Evolutionary conservation across 352 stramenopile genomes (phyloP), one percentile per base, ranked within the genome.

Genomic region (Blastocystis sp.): DNA sequence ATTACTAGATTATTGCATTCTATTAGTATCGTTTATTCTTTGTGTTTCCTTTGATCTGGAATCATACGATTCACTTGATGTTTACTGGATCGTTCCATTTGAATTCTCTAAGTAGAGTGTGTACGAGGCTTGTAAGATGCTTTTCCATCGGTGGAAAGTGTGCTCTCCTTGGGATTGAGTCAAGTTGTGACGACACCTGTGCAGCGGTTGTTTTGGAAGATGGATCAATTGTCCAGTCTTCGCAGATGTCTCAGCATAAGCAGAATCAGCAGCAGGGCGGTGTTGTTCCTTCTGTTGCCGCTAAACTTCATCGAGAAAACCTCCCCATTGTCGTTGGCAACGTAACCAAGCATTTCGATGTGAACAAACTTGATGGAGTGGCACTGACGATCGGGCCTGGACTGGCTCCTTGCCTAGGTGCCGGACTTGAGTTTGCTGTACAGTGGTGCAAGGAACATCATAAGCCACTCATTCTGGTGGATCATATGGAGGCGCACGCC

Each of bases 401-500:
- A 24, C 11, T 89, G 18, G 78, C 63, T 53, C 78, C 78, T 7
- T 89, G 78, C 24, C 45, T 89, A 11, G 66, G 66, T 0, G 66
- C 47, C 0, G 78, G 78, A 0, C 47, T 89, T 20, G 3, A 45
- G 8, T 79, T 89, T 43, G 39, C 55, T 18, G 24, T 76, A 30
- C 41, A 24, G 8, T 79, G 75, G 16, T 89, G 78, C 45, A 54
- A 53, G 50, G 30, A 89, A 30, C 30, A 59, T n/a, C 39, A 78
- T 20, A 45, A 64, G n/a, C 78, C 78, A 20, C 53, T 89, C 13
- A 45, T 89, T 13, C 78, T 65, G 6, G 78, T 89, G 13, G 45
- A 89, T 89, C 78, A 89, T 39, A 89, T 89, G 78, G 78, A 89
- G 53, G 78, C 37, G 7, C 78, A 89, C 55, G 78, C 78, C n/a